A percentile compares a stretch with the other conserved stretches of the same genome.
phyloP scores from a whole-genome alignment of 192 early-diverging fungal species.

The Rhizoclosmatium sp. region DNA sequence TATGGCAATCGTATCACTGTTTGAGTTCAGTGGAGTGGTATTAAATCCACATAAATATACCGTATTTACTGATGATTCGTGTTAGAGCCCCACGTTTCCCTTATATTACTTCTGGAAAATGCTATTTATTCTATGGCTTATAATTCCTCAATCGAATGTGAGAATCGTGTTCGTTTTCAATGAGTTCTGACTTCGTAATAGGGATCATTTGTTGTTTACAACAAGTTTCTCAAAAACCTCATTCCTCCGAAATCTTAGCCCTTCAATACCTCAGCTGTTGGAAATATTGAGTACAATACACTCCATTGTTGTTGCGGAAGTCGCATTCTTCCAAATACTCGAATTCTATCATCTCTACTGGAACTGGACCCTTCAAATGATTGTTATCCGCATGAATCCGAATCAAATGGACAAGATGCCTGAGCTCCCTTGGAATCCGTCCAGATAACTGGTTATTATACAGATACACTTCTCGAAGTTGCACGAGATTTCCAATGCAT shows the following conservation, averaged over 20 bases:
- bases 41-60: background rate
- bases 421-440: background rate
- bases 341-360: background rate
- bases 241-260: background rate
- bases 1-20: background rate
- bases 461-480: background rate
- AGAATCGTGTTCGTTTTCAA: background rate
- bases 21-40: constrained; percentile 2
- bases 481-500: background rate
- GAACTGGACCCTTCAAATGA: background rate
- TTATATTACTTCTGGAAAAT: constrained; percentile 25
- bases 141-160: constrained; percentile 16
- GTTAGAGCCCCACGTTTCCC: background rate
- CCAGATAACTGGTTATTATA: background rate
- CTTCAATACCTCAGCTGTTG: background rate
- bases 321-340: background rate
- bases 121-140: constrained; percentile 22
- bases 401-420: background rate
- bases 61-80: too few species aligned
- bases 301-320: background rate
- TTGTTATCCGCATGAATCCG: background rate
- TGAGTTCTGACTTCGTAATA: background rate
- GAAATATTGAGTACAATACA: background rate
- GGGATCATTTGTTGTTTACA: background rate
- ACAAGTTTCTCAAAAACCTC: background rate